Conservation (phyloP, 2,329 filamentous ascomycete genomes). For the Trichoderma sp. region DNA sequence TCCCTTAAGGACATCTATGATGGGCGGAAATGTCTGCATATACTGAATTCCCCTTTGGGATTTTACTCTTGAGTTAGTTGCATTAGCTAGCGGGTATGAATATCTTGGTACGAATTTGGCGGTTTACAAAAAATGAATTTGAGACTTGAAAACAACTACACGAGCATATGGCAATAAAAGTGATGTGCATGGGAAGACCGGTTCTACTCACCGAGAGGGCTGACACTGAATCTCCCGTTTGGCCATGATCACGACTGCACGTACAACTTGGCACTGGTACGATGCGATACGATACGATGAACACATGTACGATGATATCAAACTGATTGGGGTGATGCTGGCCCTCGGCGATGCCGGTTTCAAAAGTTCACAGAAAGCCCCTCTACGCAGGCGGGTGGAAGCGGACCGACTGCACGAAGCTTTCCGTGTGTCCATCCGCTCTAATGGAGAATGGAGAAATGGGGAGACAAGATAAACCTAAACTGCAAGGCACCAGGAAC, state of each 20-base stretch:
- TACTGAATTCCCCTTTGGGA: background rate
- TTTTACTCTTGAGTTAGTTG: background rate
- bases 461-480: background rate
- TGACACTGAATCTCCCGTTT: background rate
- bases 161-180: background rate
- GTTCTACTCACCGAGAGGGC: background rate
- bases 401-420: background rate
- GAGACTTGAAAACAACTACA: background rate
- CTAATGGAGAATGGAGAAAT: background rate
- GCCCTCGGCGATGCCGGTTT: conserved; percentile 13
- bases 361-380: background rate
- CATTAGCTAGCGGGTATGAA: conserved; percentile 11
- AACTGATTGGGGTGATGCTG: background rate
- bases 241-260: background rate
- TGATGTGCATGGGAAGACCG: background rate
- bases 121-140: background rate
- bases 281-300: background rate
- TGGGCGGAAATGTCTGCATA: conserved; percentile 13
- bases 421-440: background rate
- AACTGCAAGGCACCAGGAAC: conserved; percentile 15
- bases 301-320: background rate
- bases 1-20: conserved; percentile 1
- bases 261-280: background rate
- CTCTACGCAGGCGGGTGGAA: background rate
- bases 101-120: conserved; percentile 1